Evolutionary conservation across 2,329 filamentous ascomycete species (phyloP).

Genomic region (Ascochyta pisi): DNA sequence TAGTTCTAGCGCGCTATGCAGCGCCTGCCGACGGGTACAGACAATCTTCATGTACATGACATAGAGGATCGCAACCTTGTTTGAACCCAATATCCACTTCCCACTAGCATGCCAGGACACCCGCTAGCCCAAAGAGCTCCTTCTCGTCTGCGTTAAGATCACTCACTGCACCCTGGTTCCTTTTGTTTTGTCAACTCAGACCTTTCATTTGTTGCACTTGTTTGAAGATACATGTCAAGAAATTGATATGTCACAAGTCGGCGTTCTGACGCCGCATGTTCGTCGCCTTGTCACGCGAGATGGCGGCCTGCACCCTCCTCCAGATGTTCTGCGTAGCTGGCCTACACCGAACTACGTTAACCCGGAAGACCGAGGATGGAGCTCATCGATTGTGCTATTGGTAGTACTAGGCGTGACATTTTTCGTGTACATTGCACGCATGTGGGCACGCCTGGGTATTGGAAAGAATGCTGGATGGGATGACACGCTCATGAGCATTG

Average conservation of each 20-base stretch:
- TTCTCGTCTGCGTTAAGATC: slow-evolving; percentile 9
- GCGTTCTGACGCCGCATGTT: slow-evolving; percentile 1
- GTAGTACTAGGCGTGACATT: slow-evolving; percentile 51
- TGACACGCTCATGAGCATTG: slow-evolving; percentile 55
- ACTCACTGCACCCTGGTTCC: neutral
- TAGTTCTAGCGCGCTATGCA: neutral
- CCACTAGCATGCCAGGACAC: slow-evolving; percentile 2
- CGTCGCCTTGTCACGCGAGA: slow-evolving; percentile 29
- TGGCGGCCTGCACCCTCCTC: slow-evolving; percentile 48
- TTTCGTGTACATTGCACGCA: slow-evolving; percentile 51
- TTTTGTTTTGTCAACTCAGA: neutral
- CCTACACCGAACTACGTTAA: slow-evolving; percentile 57
- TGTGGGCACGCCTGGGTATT: slow-evolving; percentile 56
- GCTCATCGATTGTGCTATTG: slow-evolving; percentile 52
- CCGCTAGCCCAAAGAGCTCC: slow-evolving; percentile 5
- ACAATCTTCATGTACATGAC: slow-evolving; percentile 1
- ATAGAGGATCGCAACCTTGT: slow-evolving; percentile 1
- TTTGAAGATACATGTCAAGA: neutral
- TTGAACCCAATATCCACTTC: slow-evolving; percentile 15
- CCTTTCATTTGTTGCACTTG: neutral
- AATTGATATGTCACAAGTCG: slow-evolving; percentile 11
- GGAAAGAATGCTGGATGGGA: slow-evolving; percentile 57
- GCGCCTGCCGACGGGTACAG: neutral
- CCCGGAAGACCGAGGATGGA: slow-evolving; percentile 54
- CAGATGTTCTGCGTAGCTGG: slow-evolving; percentile 53